Evolutionary conservation across 108 stramenopile species (phyloP), one percentile per base, ranked within the genome.

Genomic region (Nitzschia sp.): DNA sequence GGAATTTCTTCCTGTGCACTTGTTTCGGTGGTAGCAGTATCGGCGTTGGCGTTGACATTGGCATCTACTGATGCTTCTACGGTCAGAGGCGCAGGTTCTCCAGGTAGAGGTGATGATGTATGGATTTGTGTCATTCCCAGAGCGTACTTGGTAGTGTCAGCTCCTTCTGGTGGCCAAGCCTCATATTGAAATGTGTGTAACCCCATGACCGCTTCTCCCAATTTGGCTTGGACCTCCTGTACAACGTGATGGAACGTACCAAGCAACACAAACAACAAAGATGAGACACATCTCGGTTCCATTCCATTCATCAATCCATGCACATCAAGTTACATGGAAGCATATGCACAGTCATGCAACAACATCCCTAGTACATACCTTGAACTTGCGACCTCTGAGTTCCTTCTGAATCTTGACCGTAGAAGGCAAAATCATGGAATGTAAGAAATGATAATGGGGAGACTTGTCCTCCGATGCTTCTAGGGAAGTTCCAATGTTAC

Each of bases 341-440:
- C 15, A 10, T n/a, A n/a, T n/a, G n/a, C n/a, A n/a, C n/a, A n/a
- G n/a, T n/a, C n/a, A n/a, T n/a, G n/a, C 29, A 34, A 34, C 29
- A 34, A 34, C 29, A 34, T n/a, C n/a, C n/a, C n/a, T n/a, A n/a
- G n/a, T 17, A 75, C 83, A 26, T 38, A 84, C 83, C 75, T 62
- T 63, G 57, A 67, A 79, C 51, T 62, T 60, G 58, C 80, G 34
- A 48, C 78, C 78, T 56, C 78, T 56, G n/a, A 73, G 40, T 57
- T 85, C 84, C 61, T 63, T 66, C 40, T 82, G 80, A 15, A 85
- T 71, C 69, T 82, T 80, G 39, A 63, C 40, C 14, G 68, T 71
- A 42, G 64, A 57, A n/a, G 79, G 73, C 6, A 80, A 52, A 6
- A 84, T 41, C 63, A 67, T 58, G 0, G 66, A 60, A 65, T 76